Evolutionary conservation across 176 grass and related monocot genomes (phyloP).

Genomic region (Aegilops tauschii): DNA sequence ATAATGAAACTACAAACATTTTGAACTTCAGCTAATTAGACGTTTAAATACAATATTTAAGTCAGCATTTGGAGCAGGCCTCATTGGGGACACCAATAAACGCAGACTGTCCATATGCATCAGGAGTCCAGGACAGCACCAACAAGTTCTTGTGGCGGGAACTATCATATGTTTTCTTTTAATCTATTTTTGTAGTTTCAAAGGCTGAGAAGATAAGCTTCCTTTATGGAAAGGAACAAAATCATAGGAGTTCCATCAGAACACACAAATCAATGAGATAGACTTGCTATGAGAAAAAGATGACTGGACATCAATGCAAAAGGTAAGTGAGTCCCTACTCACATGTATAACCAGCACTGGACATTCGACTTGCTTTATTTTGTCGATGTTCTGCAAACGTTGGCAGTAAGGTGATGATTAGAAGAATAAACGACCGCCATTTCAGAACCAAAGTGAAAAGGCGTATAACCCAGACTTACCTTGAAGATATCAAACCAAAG

Average conservation of each 20-base stretch:
- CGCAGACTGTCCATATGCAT: background rate
- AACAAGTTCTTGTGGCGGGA: background rate
- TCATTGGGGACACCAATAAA: background rate
- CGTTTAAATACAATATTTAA: background rate
- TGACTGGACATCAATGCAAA: background rate
- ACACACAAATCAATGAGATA: background rate
- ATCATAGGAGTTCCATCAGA: background rate
- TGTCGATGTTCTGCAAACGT: constrained; percentile 90
- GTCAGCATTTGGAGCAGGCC: background rate
- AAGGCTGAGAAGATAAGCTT: background rate
- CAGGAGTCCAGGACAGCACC: background rate
- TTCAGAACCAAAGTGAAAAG: constrained; percentile 21
- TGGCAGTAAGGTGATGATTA: background rate
- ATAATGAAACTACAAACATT: background rate
- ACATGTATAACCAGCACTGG: constrained; percentile 98
- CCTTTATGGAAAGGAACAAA: background rate
- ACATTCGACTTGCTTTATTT: constrained; percentile 88
- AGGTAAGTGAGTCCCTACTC: constrained; percentile 31
- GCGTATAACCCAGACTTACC: constrained; percentile 42
- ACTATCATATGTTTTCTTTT: background rate
- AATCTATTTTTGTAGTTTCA: background rate
- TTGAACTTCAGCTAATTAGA: background rate
- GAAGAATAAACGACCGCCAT: background rate
- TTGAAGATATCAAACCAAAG: constrained; percentile 99
- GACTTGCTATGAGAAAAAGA: background rate